Conservation (phyloP, 495 filamentous ascomycete genomes). For the Entonaema liquescens region DNA sequence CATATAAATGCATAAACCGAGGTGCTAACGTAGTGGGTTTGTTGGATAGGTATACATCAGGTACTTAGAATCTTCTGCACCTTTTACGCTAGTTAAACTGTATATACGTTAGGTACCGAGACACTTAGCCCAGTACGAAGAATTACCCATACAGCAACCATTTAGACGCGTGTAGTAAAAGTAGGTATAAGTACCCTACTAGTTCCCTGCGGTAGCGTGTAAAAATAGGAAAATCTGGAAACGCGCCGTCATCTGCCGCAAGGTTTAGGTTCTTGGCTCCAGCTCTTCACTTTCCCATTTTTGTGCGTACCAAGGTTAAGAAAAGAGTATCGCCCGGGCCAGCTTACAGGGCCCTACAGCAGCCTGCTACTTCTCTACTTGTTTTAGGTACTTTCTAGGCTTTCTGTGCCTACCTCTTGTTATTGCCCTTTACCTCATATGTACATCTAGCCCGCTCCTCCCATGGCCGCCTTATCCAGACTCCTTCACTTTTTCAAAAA, state of each 20-base stretch:
- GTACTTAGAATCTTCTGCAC: too few species aligned
- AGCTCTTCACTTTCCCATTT: conserved; percentile 29
- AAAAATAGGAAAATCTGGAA: conserved; percentile 42
- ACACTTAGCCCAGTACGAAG: neutral
- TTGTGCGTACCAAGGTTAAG: conserved; percentile 30
- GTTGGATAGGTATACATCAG: too few species aligned
- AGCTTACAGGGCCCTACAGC: conserved; percentile 7
- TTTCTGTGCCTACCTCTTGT: neutral
- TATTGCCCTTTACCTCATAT: conserved; percentile 36
- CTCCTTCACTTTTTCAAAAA: conserved; percentile 10
- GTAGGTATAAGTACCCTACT: conserved; percentile 3
- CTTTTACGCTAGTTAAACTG: neutral
- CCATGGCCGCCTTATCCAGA: conserved; percentile 34
- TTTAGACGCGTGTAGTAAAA: neutral
- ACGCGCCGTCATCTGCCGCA: conserved; percentile 41
- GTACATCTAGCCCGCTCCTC: conserved; percentile 32
- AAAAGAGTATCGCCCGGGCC: conserved; percentile 30
- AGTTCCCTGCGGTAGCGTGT: conserved; percentile 27
- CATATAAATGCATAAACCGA: conserved; percentile 22
- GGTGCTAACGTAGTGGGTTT: neutral
- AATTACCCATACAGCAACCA: neutral
- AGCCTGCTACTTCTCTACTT: neutral
- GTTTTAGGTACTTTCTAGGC: neutral
- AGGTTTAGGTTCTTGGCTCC: conserved; percentile 40
- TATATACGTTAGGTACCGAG: neutral